Base-by-base conservation (phyloP, 2,329 filamentous ascomycete species). In the Monosporascus cannonballus region DNA sequence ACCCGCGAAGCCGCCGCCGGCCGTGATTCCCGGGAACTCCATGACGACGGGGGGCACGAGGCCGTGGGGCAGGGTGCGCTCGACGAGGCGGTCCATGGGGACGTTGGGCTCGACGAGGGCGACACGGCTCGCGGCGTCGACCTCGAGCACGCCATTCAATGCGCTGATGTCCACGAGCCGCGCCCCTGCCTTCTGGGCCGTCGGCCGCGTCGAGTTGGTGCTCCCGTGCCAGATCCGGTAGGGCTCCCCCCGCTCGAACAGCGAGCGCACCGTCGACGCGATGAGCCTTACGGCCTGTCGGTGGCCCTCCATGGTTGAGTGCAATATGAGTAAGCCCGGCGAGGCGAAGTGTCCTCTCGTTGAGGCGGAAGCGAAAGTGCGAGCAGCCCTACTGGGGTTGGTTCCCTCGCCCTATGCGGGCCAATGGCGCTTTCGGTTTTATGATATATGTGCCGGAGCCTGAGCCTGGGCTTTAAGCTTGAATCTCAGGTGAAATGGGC, bases 211-310 rank as follows among this genome's bases (percentile, higher is more conserved):
- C 64, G 81, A 86, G 73, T 91, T 91, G 50, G 88, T 90, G 41
- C 83, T 85, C 61, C 87, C 88, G 73, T 91, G 87, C 67, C 79
- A 84, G 73, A 92, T 89, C 57, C 87, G 82, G 73, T 87, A 92
- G 22, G 85, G 80, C 64, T 76, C 70, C 47, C 69, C 67, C 47
- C 71, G 67, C 54, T 73, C 70, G 64, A 76, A 80, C 67, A 75
- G 76, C 63, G 69, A 61, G 54, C 73, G 72, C 48, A 80, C 76
- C 6, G 76, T 68, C 25, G 71, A 58, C 45, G 79, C 72, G 55
- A 81, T 77, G 37, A 71, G 68, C 54, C 69, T 63, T 50, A 82
- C 76, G 50, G 76, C 70, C 50, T 74, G 68, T 49, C 67, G 69
- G 69, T 82, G 79, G 56, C 73, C 73, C 51, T 81, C 77, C 77